Base-by-base conservation (phyloP, 331 rosid species). In the Dryas integrifolia region DNA sequence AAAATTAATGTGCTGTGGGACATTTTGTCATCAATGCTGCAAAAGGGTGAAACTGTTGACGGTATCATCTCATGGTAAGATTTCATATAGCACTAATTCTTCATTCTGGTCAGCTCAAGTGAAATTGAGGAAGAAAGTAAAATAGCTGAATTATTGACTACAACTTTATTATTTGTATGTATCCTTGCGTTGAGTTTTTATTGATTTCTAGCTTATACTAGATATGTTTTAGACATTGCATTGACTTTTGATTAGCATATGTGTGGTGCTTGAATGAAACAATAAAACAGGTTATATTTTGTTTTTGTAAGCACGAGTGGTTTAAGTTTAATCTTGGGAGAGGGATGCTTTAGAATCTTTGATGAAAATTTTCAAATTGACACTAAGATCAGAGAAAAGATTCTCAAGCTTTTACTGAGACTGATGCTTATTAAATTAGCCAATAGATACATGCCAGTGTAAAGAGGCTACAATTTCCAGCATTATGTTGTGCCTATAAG, bases 1-100 rank as follows among this genome's bases (percentile, higher is more conserved):
- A 50, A 83, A 53, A 74, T 89, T 78, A 71, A 56, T 68, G 85
- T 76, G 72, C 80, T 94, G 72, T 83, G 90, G 85, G 85, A 79
- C 58, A 66, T 83, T 79, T 76, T 89, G 72, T 77, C 80, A 73
- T 72, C 58, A 82, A 81, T 86, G 84, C 62, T 91, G 74, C 85
- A 64, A 72, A 77, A 74, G 69, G 79, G 85, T 35, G 90, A 80
- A 64, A 53, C 65, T 70, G 82, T 74, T 64, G 82, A 79, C 16
- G 75, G 70, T 53, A 65, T 55, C 72, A 52, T 70, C 53, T 78
- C 78, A 44, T 67, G 87, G 95, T 85, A 86, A 48, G 84, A 58
- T 61, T 85, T 76, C 41, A 8, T 26, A 14, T 44, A 56, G 44
- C 26, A 3, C 46, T 70, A 57, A 12, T 56, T 57, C 10, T 57